These are phyloP conservation scores for Ustanciosporium gigantosporum DNA, from an alignment of 1,284 basidiomycete species.

Conservation along the genomic window DNA sequence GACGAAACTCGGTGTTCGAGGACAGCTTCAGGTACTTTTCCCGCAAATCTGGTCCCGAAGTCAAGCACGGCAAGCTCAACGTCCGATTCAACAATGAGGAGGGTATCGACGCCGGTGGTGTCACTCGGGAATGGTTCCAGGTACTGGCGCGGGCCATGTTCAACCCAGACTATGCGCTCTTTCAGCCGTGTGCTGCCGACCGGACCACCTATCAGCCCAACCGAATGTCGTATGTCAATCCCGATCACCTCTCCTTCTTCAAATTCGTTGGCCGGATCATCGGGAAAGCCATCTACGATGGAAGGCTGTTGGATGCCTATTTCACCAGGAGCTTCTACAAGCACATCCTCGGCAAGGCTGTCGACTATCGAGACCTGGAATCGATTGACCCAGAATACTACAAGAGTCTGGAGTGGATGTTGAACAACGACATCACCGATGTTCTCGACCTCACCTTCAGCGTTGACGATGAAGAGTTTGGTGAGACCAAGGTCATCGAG, in stretches of 20 bases:
- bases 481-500: slow-evolving; percentile 56
- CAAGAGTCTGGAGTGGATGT: slow-evolving; percentile 69
- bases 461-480: slow-evolving; percentile 79
- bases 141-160: slow-evolving; percentile 98
- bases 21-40: slow-evolving; percentile 93
- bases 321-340: slow-evolving; percentile 70
- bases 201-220: slow-evolving; percentile 94
- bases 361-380: slow-evolving; percentile 59
- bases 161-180: slow-evolving; percentile 97
- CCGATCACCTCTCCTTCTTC: slow-evolving; percentile 95
- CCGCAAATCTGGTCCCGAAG: slow-evolving; percentile 87
- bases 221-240: slow-evolving; percentile 80
- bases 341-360: slow-evolving; percentile 56
- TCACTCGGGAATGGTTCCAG: slow-evolving; percentile 98
- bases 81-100: slow-evolving; percentile 97
- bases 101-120: slow-evolving; percentile 96
- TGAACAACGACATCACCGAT: slow-evolving; percentile 67
- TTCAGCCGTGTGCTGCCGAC: slow-evolving; percentile 86
- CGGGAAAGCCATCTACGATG: slow-evolving; percentile 90
- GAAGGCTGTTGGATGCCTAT: slow-evolving; percentile 93
- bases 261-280: slow-evolving; percentile 98
- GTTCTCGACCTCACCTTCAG: slow-evolving; percentile 82
- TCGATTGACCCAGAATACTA: slow-evolving; percentile 71
- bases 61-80: slow-evolving; percentile 96
- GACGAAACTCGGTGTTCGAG: slow-evolving; percentile 90